Percentiles rank a stretch among this genome's conserved stretches.
phyloP scores from a whole-genome alignment of 2,329 filamentous ascomycete genomes.

The Hymenoscyphus infarciens region DNA sequence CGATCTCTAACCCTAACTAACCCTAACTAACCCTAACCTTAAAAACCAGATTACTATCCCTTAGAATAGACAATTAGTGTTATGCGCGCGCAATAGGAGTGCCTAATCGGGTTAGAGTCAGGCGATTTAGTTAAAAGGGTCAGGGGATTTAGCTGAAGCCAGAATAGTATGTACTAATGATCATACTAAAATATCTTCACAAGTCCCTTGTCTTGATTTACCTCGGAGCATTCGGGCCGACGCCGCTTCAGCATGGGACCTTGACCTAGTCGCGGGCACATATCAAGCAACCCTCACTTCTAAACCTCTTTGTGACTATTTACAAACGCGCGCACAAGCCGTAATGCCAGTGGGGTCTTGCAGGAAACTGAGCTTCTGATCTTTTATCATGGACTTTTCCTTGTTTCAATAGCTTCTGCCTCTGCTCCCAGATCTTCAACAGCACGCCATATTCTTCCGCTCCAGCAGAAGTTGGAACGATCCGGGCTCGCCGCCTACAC shows the following conservation, averaged over 20 bases:
- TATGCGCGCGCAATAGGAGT: too few relatives aligned
- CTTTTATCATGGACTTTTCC: background rate
- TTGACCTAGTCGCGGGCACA: background rate
- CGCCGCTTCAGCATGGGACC: too few relatives aligned
- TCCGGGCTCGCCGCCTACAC: background rate
- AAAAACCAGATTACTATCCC: too few relatives aligned
- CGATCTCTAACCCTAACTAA: too few relatives aligned
- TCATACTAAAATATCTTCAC: background rate
- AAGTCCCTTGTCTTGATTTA: background rate
- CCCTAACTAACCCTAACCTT: too few relatives aligned
- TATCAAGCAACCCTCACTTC: slow-evolving; percentile 1
- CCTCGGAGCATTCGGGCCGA: background rate
- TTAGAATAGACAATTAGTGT: too few relatives aligned
- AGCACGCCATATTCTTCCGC: background rate
- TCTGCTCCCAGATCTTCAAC: background rate
- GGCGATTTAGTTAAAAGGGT: too few relatives aligned
- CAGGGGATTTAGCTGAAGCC: too few relatives aligned
- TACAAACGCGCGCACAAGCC: background rate
- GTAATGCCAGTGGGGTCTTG: background rate
- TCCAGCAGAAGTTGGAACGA: background rate
- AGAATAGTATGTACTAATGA: too few relatives aligned
- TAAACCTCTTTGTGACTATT: background rate
- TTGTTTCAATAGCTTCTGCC: background rate
- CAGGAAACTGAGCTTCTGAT: background rate
- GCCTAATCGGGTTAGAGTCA: too few relatives aligned